phyloP scores from a whole-genome alignment of 495 filamentous ascomycete genomes.

The Aspergillus nidulans region DNA sequence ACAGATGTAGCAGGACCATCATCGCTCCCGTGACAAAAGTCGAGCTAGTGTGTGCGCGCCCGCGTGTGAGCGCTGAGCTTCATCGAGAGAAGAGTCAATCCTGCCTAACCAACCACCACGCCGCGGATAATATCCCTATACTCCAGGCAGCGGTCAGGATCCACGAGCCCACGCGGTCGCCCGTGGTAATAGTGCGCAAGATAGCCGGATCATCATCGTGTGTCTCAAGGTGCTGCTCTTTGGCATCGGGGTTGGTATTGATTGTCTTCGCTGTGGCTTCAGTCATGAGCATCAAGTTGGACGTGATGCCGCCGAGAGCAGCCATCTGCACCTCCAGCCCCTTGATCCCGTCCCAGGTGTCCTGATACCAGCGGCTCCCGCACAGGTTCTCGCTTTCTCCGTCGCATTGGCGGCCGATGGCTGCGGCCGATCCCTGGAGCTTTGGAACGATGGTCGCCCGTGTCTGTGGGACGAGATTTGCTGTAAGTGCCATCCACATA shows the following conservation, averaged over 20 bases:
- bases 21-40: too few species aligned
- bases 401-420: slow-evolving; percentile 60
- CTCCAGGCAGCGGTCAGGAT: slow-evolving; percentile 60
- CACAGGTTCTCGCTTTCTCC: slow-evolving; percentile 54
- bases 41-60: too few species aligned
- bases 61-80: too few species aligned
- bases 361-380: slow-evolving; percentile 63
- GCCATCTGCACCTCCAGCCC: slow-evolving; percentile 48
- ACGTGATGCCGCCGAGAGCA: slow-evolving; percentile 53
- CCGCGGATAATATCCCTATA: slow-evolving; percentile 26
- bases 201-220: slow-evolving; percentile 20
- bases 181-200: slow-evolving; percentile 38
- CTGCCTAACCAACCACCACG: slow-evolving; percentile 27
- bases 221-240: slow-evolving; percentile 19
- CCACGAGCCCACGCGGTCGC: slow-evolving; percentile 59
- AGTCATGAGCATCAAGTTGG: slow-evolving; percentile 20
- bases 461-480: slow-evolving; percentile 57
- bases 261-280: slow-evolving; percentile 11
- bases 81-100: too few species aligned
- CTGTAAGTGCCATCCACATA: slow-evolving; percentile 69
- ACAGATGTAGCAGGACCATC: too few species aligned
- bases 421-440: slow-evolving; percentile 56
- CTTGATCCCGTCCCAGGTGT: slow-evolving; percentile 55
- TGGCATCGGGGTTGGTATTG: slow-evolving; percentile 15
- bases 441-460: slow-evolving; percentile 54